A percentile compares a stretch with the other conserved stretches of the same genome.
Conservation (phyloP, 257 asterid genomes). For the Schizonepeta tenuifolia region DNA sequence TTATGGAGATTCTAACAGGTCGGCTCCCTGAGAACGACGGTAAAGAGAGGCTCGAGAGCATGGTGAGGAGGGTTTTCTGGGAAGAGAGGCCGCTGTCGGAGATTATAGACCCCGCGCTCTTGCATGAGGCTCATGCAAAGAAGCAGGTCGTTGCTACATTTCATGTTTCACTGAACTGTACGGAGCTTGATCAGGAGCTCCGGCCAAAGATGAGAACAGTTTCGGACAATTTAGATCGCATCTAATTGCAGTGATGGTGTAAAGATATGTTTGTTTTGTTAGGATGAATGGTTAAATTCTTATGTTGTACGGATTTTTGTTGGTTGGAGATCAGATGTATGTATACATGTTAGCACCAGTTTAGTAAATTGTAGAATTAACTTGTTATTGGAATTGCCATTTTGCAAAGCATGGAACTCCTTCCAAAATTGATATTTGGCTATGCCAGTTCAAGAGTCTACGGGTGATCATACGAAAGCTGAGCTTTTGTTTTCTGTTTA, state of each 20-base stretch:
- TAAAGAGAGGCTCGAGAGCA: constrained; percentile 60
- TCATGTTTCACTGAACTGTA: constrained; percentile 77
- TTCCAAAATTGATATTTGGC: too few relatives aligned
- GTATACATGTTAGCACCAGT: constrained; percentile 18
- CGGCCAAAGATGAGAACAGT: constrained; percentile 91
- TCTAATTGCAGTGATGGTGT: constrained; percentile 47
- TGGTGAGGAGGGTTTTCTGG: constrained; percentile 69
- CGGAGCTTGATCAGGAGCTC: constrained; percentile 79
- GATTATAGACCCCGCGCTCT: constrained; percentile 71
- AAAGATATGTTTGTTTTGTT: constrained; percentile 29
- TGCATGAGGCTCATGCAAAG: constrained; percentile 86
- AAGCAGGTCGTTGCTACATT: constrained; percentile 86
- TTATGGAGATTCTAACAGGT: constrained; percentile 83
- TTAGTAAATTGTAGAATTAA: neutral
- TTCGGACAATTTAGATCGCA: constrained; percentile 73
- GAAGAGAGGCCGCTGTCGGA: constrained; percentile 83
- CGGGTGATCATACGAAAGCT: too few relatives aligned
- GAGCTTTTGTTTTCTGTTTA: too few relatives aligned
- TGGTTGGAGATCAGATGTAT: neutral
- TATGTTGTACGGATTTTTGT: constrained; percentile 21
- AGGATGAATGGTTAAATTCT: neutral
- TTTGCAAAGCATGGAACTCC: neutral
- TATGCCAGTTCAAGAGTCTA: too few relatives aligned
- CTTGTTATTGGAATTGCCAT: neutral
- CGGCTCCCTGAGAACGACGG: constrained; percentile 57